Percentiles rank a stretch among this genome's conserved stretches.
phyloP scores from a whole-genome alignment of 129 eudicot species.

The Silybum marianum region DNA sequence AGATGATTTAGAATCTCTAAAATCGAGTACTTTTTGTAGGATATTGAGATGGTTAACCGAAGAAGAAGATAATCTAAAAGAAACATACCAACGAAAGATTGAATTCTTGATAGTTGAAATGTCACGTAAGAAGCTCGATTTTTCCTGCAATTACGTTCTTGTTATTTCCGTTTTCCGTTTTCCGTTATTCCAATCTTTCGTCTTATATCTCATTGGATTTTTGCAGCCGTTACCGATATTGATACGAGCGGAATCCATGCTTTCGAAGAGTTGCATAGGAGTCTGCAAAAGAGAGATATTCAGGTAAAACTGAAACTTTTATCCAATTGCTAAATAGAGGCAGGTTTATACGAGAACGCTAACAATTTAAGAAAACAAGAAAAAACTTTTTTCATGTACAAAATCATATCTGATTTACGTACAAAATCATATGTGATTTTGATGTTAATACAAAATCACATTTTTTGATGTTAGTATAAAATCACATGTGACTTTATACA shows the following conservation, averaged over 20 bases:
- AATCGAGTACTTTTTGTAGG: conserved; percentile 41
- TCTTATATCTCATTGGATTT: conserved; percentile 1
- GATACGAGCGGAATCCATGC: conserved; percentile 82
- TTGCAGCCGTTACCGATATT: conserved; percentile 70
- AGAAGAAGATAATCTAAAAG: conserved; percentile 56
- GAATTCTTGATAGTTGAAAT: conserved; percentile 66
- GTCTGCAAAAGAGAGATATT: conserved; percentile 59
- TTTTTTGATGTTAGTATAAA: too few species aligned
- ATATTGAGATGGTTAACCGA: conserved; percentile 77
- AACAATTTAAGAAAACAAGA: too few species aligned
- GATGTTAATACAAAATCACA: too few species aligned
- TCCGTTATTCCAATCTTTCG: not conserved
- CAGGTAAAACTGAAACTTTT: conserved; percentile 38
- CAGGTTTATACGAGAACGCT: not conserved
- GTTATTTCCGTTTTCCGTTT: not conserved
- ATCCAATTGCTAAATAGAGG: not conserved
- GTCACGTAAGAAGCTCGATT: conserved; percentile 61
- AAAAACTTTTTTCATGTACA: too few species aligned
- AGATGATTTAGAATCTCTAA: not conserved
- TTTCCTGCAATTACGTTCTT: not conserved
- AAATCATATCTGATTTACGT: too few species aligned
- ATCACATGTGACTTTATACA: too few species aligned
- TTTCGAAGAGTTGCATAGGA: conserved; percentile 61
- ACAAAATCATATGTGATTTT: too few species aligned
- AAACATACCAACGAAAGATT: conserved; percentile 44